A percentile compares a stretch with the other conserved stretches of the same genome.
phyloP scores from a whole-genome alignment of 176 grass and related monocot genomes.

The Juncus effusus region DNA sequence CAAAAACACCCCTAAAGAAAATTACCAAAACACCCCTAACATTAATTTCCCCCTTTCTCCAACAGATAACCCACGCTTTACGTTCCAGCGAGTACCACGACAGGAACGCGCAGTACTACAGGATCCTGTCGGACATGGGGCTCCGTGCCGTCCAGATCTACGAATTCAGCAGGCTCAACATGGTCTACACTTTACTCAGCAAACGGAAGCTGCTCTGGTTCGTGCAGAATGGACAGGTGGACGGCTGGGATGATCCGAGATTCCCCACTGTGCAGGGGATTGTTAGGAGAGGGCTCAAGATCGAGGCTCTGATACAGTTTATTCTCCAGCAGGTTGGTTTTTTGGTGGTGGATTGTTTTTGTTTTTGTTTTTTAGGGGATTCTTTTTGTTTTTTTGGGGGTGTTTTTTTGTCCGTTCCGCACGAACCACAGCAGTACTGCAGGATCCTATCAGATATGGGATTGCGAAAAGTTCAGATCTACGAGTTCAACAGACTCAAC shows the following conservation, averaged over 20 bases:
- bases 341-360: no score
- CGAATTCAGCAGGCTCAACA: constrained; percentile 86
- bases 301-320: constrained; percentile 85
- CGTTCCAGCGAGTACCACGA: constrained; percentile 96
- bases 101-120: constrained; percentile 69
- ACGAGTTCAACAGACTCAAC: constrained; percentile 68
- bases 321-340: constrained; percentile 80
- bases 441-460: constrained; percentile 70
- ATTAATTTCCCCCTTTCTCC: no score
- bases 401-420: constrained; percentile 45
- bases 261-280: constrained; percentile 94
- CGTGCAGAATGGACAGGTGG: constrained; percentile 81
- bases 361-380: no score
- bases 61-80: constrained; percentile 63
- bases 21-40: no score
- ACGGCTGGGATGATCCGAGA: constrained; percentile 83
- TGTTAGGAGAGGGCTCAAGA: constrained; percentile 75
- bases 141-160: constrained; percentile 65
- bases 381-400: no score
- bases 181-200: constrained; percentile 89
- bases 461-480: constrained; percentile 52
- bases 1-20: no score
- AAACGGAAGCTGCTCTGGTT: constrained; percentile 90
- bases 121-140: constrained; percentile 79
- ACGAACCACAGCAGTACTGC: constrained; percentile 31